Evolutionary conservation across 441 rosid species (phyloP), one percentile per base, ranked within the genome.

Genomic region (Syzygium malaccense): DNA sequence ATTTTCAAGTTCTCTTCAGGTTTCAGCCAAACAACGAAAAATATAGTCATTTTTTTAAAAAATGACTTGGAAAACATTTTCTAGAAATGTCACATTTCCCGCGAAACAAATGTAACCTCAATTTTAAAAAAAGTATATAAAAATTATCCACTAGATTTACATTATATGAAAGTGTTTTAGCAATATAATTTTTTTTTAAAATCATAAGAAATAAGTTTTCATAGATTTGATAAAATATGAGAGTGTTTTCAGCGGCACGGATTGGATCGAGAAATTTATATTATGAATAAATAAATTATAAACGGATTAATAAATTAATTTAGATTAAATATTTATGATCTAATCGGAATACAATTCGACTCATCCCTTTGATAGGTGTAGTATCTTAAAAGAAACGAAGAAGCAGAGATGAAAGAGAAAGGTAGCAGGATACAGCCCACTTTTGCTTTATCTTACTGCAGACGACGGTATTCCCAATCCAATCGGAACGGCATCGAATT

Each of bases 271-370:
- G 0, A 56, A 56, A 23, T 9, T 56, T 56, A 56, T 0, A 56
- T 23, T 56, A 23, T 0, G 0, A 56, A 2, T 56, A 56, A 8
- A 23, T 56, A 0, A 0, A 56, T 56, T 0, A 23, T 23, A 23
- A 56, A 56, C 0, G 0, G 0, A 1, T 56, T 56, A 56, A 56
- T 3, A 0, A 0, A 0, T 56, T 12, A 56, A 56, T 56, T 56
- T 56, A 0, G 0, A 56, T 56, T 0, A 0, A 0, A 56, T 23
- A 23, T 56, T 20, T 23, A 8, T 23, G 2, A 0, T 8, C 0
- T 2, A 0, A 56, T 56, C 0, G 1, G 10, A 56, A 56, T 56
- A 0, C 28, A 56, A 56, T 56, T 0, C 0, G 5, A 56, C 0
- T 1, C 28, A 56, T 2, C 4, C 60, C 1, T 56, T 56, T 56